These are phyloP conservation scores for Peterozyma xylosa DNA, from an alignment of 805 yeast species.

Conservation along the genomic window DNA sequence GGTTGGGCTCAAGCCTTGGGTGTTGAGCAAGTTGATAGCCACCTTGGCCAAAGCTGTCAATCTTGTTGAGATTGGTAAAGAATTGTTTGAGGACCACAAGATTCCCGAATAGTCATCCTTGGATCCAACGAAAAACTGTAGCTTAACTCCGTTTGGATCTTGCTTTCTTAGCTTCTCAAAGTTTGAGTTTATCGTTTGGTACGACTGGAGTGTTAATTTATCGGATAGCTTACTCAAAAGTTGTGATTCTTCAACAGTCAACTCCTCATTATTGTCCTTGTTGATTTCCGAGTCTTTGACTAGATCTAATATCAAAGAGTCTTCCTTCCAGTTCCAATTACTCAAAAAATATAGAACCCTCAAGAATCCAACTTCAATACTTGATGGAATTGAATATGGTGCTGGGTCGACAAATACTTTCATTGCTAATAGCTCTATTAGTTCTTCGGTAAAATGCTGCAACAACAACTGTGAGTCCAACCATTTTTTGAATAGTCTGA, in stretches of 20 bases:
- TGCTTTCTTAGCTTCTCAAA: constrained; percentile 62
- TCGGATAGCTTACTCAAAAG: constrained; percentile 45
- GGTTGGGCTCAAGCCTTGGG: constrained; percentile 15
- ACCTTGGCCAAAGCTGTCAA: constrained; percentile 81
- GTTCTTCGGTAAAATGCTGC: constrained; percentile 67
- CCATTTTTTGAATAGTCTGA: constrained; percentile 85
- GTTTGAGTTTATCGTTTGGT: constrained; percentile 53
- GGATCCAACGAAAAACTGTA: constrained; percentile 79
- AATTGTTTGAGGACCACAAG: constrained; percentile 49
- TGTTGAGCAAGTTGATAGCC: constrained; percentile 44
- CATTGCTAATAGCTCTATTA: constrained; percentile 74
- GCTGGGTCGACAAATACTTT: constrained; percentile 82
- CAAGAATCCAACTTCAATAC: constrained; percentile 74
- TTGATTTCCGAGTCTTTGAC: constrained; percentile 34
- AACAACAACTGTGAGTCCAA: constrained; percentile 72
- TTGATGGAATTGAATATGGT: constrained; percentile 77
- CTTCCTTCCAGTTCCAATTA: constrained; percentile 92
- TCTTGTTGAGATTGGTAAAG: constrained; percentile 77
- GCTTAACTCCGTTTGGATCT: constrained; percentile 76
- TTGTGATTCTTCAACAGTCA: constrained; percentile 22
- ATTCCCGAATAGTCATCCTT: constrained; percentile 83
- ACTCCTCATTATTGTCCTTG: constrained; percentile 12
- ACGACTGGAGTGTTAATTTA: constrained; percentile 50
- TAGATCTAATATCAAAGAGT: constrained; percentile 73
- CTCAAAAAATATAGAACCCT: constrained; percentile 66